Evolutionary conservation across 768 basidiomycete genomes (phyloP).

Genomic region (Chalciporus chontae): DNA sequence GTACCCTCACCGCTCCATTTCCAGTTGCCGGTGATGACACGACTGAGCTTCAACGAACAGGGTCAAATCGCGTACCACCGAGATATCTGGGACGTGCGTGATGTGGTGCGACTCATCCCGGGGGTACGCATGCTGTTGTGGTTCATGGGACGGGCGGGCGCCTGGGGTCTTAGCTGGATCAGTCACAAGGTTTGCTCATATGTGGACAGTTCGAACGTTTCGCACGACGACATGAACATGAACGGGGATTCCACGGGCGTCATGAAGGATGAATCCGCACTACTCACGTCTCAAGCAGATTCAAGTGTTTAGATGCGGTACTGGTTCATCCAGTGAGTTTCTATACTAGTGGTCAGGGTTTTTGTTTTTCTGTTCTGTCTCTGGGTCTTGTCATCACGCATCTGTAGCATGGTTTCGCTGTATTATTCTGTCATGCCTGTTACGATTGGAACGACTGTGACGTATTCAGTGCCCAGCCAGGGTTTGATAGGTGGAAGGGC

Average conservation of each 20-base stretch:
- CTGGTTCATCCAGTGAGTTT: background rate
- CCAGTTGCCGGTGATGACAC: constrained; percentile 66
- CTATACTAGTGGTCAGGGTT: background rate
- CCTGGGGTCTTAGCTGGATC: constrained; percentile 49
- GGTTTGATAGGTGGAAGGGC: too few relatives aligned
- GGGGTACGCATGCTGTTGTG: constrained; percentile 66
- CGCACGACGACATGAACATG: background rate
- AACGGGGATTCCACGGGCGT: background rate
- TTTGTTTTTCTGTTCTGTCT: too few relatives aligned
- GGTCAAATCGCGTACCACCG: constrained; percentile 78
- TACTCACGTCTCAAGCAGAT: constrained; percentile 11
- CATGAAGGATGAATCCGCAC: constrained; percentile 1
- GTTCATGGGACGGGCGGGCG: constrained; percentile 61
- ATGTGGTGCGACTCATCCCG: constrained; percentile 69
- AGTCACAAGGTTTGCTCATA: constrained; percentile 15
- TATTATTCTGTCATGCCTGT: too few relatives aligned
- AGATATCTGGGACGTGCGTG: constrained; percentile 79
- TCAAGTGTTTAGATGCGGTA: constrained; percentile 10
- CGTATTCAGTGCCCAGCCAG: too few relatives aligned
- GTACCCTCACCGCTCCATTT: constrained; percentile 73
- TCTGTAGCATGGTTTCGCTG: too few relatives aligned
- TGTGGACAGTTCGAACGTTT: background rate
- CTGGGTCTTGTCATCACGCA: too few relatives aligned
- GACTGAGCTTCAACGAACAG: constrained; percentile 76
- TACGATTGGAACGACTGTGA: too few relatives aligned